Conservation (phyloP, 1,139 yeast genomes). For the Blastobotrys elegans region DNA sequence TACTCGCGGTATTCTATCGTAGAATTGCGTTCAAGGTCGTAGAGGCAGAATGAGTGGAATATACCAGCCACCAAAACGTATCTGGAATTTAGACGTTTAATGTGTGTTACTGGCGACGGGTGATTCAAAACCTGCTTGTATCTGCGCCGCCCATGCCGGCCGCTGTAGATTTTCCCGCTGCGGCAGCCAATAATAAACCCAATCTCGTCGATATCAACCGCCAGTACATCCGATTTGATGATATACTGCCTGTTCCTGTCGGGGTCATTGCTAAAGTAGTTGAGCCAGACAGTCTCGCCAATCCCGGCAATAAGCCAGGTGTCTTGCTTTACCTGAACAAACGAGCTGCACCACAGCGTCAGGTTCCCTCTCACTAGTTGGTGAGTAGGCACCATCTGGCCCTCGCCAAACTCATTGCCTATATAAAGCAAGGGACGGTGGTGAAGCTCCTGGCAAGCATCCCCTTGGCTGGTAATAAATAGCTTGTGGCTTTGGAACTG, state of each 20-base stretch:
- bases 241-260: not conserved
- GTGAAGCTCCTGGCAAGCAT: not conserved
- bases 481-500: not conserved
- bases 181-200: not conserved
- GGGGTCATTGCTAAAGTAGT: not conserved
- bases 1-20: not conserved
- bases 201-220: not conserved
- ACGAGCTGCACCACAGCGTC: slow-evolving; percentile 2
- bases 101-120: not conserved
- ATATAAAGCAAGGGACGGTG: not conserved
- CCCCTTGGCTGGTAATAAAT: not conserved
- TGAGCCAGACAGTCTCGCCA: not conserved
- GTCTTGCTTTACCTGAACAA: not conserved
- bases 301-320: not conserved
- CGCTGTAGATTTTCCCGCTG: not conserved
- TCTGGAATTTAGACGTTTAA: not conserved
- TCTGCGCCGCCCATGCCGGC: not conserved
- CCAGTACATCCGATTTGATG: not conserved
- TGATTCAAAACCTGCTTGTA: not conserved
- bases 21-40: not conserved
- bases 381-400: not conserved
- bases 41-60: not conserved
- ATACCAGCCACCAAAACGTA: not conserved
- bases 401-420: not conserved
- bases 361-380: not conserved